Percentiles rank a stretch among this genome's conserved stretches.
Evolutionary conservation across 768 basidiomycete genomes (phyloP).

Genomic region (Suillus occidentalis): DNA sequence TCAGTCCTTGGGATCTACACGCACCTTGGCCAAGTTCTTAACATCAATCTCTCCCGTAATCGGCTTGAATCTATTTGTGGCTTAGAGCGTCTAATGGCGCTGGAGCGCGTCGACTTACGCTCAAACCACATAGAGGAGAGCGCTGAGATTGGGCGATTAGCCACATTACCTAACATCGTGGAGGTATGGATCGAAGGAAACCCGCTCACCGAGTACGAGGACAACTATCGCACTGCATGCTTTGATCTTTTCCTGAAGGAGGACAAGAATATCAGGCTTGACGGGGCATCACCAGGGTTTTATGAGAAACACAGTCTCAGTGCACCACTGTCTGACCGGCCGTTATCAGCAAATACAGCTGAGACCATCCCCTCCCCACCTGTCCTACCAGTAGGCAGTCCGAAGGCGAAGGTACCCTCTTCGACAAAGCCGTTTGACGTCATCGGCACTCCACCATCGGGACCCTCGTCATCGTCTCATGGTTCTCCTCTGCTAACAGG

Average conservation of each 20-base stretch:
- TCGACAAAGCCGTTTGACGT: conserved; percentile 22
- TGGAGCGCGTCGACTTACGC: conserved; percentile 85
- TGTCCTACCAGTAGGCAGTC: conserved; percentile 53
- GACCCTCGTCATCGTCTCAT: conserved; percentile 35
- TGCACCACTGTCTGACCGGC: conserved; percentile 49
- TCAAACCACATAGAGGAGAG: conserved; percentile 78
- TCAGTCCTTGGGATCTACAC: conserved; percentile 88
- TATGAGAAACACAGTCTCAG: conserved; percentile 67
- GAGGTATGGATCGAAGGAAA: conserved; percentile 88
- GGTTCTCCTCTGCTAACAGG: conserved; percentile 47
- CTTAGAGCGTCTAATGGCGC: conserved; percentile 81
- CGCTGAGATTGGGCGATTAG: conserved; percentile 81
- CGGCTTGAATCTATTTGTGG: conserved; percentile 95
- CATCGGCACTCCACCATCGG: conserved; percentile 25
- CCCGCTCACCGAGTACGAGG: conserved; percentile 67
- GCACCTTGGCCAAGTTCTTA: conserved; percentile 72
- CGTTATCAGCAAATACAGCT: conserved; percentile 47
- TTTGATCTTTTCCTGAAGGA: conserved; percentile 86
- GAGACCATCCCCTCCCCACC: conserved; percentile 59
- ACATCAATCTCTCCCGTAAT: conserved; percentile 81
- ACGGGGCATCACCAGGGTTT: conserved; percentile 68
- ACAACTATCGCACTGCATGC: conserved; percentile 73
- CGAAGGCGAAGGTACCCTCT: conserved; percentile 15
- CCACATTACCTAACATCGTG: conserved; percentile 72
- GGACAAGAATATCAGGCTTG: conserved; percentile 73